Conservation (phyloP, 2,329 filamentous ascomycete species). For the Pseudocercospora musae region DNA sequence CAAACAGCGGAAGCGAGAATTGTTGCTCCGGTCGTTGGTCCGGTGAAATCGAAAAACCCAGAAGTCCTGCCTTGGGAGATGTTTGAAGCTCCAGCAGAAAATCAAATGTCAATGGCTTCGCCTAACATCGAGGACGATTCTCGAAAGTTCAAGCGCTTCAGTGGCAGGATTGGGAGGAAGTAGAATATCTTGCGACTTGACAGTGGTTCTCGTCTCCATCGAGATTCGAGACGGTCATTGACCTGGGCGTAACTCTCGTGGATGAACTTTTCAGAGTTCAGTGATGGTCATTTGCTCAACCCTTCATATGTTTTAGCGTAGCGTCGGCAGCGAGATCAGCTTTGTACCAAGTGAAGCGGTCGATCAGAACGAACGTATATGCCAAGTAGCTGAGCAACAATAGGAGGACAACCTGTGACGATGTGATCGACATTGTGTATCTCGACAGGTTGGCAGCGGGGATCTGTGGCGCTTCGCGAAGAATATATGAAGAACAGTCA, state of each 20-base stretch:
- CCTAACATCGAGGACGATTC: not conserved
- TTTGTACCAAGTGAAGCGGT: too few relatives aligned
- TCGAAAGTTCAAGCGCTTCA: conserved; percentile 13
- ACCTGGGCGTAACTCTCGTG: too few relatives aligned
- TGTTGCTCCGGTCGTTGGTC: not conserved
- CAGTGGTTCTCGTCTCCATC: too few relatives aligned
- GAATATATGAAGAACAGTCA: not conserved
- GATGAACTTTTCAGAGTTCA: too few relatives aligned
- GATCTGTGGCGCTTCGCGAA: not conserved
- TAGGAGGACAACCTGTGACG: not conserved
- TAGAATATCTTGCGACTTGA: not conserved
- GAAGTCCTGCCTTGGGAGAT: conserved; percentile 21
- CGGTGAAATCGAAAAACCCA: conserved; percentile 4
- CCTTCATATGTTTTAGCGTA: not conserved
- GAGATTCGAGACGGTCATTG: too few relatives aligned
- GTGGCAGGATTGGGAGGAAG: conserved; percentile 9
- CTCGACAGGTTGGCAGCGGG: not conserved
- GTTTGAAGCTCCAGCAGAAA: conserved; percentile 12
- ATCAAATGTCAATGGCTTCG: not conserved
- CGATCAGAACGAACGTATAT: not conserved
- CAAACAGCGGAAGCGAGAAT: not conserved
- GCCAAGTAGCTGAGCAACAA: not conserved
- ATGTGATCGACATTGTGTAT: not conserved
- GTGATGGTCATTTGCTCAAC: too few relatives aligned
- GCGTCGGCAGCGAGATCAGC: not conserved